Base-by-base conservation (phyloP, 2,329 filamentous ascomycete genomes). In the Fonsecaea multimorphosa region DNA sequence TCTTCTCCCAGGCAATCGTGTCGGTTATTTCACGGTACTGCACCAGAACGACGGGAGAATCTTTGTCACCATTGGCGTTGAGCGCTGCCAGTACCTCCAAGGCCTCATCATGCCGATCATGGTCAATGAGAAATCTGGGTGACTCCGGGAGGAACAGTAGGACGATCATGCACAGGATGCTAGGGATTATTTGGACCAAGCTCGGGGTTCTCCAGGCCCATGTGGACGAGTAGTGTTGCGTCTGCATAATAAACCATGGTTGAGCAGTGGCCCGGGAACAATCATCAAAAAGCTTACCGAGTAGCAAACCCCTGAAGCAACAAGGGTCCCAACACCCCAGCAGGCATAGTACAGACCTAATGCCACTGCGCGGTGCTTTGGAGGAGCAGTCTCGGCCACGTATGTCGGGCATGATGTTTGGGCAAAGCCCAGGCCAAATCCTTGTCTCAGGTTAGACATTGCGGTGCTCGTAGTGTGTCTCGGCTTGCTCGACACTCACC, bases 351-450 rank as follows among this genome's bases (percentile, higher is more conserved):
- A 69, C 22, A 68, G 40, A 32, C 69, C 69, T 27, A 71, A 51
- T 3, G 55, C 60, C 12, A 66, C 61, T 7, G 62, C 54, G 32
- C 69, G 58, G 34, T 65, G 57, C 34, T 68, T 65, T 12, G 54
- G 29, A 12, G 67, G 64, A 11, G 59, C 51, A 27, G 63, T 66
- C 59, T 71, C 69, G 6, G 67, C 61, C 12, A 68, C 61, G 36
- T 64, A 65, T 1, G 58, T 67, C 19, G 69, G 69, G 49, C 51
- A 59, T 2, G 83, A 85, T 73, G 86, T 87, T 19, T 82, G 85
- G 70, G 87, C 81, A 19, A 85, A 74, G 11, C 85, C 86, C 52
- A 88, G 83, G 2, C 85, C 86, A 73, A 85, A 82, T 4, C 86
- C 68, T 64, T 16, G 22, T 5, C 14, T 19, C 7, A 27, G 3